Base-by-base conservation (phyloP, 345 rosid species). In the Nephelium lappaceum region DNA sequence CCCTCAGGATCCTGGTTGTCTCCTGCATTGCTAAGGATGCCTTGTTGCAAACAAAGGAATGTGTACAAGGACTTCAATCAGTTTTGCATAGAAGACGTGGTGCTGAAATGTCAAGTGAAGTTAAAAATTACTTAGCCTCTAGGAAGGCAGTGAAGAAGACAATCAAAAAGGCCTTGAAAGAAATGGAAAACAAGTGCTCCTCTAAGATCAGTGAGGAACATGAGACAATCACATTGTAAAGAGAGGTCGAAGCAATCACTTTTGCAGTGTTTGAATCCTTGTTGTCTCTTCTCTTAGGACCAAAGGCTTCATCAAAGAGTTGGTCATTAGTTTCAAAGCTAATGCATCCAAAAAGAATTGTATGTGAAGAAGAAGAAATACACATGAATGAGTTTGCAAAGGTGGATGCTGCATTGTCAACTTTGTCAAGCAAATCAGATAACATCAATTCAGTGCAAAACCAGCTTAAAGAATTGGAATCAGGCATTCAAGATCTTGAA, bases 111-210 rank as follows among this genome's bases (percentile, higher is more conserved):
- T 16, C 78, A 0, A 12, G 21, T 11, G 86, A 85, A 62, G 81
- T 82, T 31, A 82, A 67, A 69, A 83, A 83, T 51, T 89, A 81
- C 82, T 39, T 85, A n/a, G 72, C 84, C 80, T 76, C 81, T 9
- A 87, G 91, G 83, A 86, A 81, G 70, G 67, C 51, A 1, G 72
- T 81, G 55, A 88, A 83, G 73, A 89, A 82, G 72, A 78, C 86
- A 71, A 76, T 87, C 76, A 82, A 78, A 21, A 88, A 83, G 79
- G 82, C 80, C 69, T 23, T 83, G 62, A 43, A 43, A 43, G 9
- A 9, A 5, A 43, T 43, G 47, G 47, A 43, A 43, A 43, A 9
- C 47, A 43, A 43, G 9, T 43, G 47, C 47, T 43, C 47, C 47
- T 43, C 47, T 43, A 43, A 43, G 47, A 43, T 43, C 47, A 43